These are phyloP conservation scores for Diplodia corticola DNA, from an alignment of 2,329 filamentous ascomycete species.

Conservation along the genomic window DNA sequence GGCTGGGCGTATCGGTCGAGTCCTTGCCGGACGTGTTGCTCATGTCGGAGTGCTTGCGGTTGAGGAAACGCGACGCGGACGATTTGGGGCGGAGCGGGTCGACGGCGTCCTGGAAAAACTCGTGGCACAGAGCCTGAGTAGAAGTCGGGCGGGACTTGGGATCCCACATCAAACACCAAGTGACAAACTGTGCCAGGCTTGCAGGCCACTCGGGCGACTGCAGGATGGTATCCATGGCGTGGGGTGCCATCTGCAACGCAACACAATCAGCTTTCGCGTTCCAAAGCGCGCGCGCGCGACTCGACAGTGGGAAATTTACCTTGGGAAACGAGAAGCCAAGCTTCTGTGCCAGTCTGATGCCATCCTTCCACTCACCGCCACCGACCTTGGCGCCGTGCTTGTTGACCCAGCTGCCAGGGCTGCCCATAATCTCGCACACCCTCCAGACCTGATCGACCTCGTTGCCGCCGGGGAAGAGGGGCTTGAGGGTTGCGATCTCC, in stretches of 20 bases:
- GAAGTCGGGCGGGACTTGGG: constrained; percentile 89
- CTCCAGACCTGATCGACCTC: constrained; percentile 99
- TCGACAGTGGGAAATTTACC: constrained; percentile 43
- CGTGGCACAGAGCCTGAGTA: constrained; percentile 88
- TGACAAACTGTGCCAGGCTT: constrained; percentile 87
- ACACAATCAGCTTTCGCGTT: constrained; percentile 25
- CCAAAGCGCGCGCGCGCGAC: neutral
- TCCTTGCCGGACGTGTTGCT: constrained; percentile 66
- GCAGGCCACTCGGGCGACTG: constrained; percentile 88
- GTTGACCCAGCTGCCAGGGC: constrained; percentile 96
- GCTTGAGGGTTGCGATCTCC: constrained; percentile 94
- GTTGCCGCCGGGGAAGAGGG: constrained; percentile 94
- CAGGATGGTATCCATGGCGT: constrained; percentile 92
- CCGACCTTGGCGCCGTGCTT: constrained; percentile 84
- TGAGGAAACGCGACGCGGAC: constrained; percentile 77
- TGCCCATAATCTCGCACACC: constrained; percentile 98
- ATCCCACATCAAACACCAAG: constrained; percentile 99
- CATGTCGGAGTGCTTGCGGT: constrained; percentile 86
- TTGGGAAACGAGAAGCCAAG: constrained; percentile 97
- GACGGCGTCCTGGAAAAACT: constrained; percentile 89
- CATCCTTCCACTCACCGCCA: constrained; percentile 96
- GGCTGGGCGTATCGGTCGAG: constrained; percentile 55
- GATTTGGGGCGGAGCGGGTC: constrained; percentile 93
- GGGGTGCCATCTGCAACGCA: constrained; percentile 78
- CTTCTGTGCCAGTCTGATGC: constrained; percentile 88